Percentiles rank a stretch among this genome's conserved stretches.
Evolutionary conservation across 768 basidiomycete species (phyloP).

Genomic region (Phaeotremella skinneri): DNA sequence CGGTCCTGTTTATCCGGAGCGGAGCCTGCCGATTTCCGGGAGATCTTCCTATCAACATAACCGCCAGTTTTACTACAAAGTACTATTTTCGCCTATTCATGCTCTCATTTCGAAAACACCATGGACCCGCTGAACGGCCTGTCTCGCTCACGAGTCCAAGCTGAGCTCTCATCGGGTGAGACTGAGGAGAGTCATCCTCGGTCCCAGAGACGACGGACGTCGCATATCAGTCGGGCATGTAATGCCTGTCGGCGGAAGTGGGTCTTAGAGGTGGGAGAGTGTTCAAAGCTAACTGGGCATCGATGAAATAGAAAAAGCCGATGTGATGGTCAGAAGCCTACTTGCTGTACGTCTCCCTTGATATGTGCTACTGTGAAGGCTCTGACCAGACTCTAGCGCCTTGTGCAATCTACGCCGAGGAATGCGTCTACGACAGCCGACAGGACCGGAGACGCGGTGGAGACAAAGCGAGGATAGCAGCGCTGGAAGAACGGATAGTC

Average conservation of each 20-base stretch:
- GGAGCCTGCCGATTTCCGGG: too few relatives aligned
- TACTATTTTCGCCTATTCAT: too few relatives aligned
- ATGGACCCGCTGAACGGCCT: too few relatives aligned
- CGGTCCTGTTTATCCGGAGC: too few relatives aligned
- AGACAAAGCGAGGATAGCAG: neutral
- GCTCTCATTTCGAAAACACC: too few relatives aligned
- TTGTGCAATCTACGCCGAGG: neutral
- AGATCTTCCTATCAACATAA: too few relatives aligned
- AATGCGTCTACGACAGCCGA: neutral
- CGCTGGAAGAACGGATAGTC: neutral
- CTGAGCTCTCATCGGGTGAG: neutral
- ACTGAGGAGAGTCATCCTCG: neutral
- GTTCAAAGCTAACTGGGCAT: neutral
- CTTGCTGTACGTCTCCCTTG: neutral
- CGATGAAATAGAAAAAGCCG: neutral
- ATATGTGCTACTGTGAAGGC: neutral
- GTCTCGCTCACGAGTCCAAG: neutral
- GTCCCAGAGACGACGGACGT: neutral
- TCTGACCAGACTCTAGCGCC: neutral
- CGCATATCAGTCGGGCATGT: neutral
- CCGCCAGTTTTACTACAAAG: too few relatives aligned
- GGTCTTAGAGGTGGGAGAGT: too few relatives aligned
- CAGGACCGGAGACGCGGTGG: neutral
- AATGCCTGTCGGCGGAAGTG: neutral
- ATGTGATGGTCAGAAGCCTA: neutral